Conservation (phyloP, 805 yeast species). For the Ogataea ramenticola region DNA sequence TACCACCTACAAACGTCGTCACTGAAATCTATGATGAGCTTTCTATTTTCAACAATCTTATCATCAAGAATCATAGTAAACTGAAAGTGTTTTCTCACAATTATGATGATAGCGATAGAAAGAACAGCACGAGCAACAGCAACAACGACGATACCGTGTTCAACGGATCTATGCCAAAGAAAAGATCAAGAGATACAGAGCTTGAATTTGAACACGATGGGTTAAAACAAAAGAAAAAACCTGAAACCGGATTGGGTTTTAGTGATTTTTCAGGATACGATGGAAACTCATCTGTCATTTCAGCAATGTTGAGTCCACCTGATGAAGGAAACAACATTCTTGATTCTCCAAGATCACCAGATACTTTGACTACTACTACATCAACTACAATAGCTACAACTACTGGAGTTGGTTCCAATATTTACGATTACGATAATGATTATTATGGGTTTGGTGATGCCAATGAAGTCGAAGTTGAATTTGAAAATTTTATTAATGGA, state of each 20-base stretch:
- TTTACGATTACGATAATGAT: background rate
- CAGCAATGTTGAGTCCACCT: background rate
- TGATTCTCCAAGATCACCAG: background rate
- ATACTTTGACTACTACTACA: background rate
- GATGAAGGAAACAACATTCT: background rate
- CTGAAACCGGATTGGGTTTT: background rate
- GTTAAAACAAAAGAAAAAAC: background rate
- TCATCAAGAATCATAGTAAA: slow-evolving; percentile 6
- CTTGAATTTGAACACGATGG: background rate
- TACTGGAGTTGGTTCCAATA: background rate
- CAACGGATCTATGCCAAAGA: background rate
- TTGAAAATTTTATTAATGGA: slow-evolving; percentile 23
- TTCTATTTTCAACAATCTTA: slow-evolving; percentile 2
- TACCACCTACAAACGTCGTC: slow-evolving; percentile 1
- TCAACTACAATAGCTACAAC: background rate
- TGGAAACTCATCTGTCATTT: background rate
- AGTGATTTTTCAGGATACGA: background rate
- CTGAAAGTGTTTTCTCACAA: slow-evolving; percentile 8
- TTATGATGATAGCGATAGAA: background rate
- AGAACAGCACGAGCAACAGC: too few species aligned
- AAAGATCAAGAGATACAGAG: background rate
- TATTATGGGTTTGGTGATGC: slow-evolving; percentile 2
- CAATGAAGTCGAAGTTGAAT: slow-evolving; percentile 18
- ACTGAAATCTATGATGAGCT: background rate
- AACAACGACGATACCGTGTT: too few species aligned